Evolutionary conservation across 2,329 filamentous ascomycete genomes (phyloP).

Genomic region (Didymella glomerata): DNA sequence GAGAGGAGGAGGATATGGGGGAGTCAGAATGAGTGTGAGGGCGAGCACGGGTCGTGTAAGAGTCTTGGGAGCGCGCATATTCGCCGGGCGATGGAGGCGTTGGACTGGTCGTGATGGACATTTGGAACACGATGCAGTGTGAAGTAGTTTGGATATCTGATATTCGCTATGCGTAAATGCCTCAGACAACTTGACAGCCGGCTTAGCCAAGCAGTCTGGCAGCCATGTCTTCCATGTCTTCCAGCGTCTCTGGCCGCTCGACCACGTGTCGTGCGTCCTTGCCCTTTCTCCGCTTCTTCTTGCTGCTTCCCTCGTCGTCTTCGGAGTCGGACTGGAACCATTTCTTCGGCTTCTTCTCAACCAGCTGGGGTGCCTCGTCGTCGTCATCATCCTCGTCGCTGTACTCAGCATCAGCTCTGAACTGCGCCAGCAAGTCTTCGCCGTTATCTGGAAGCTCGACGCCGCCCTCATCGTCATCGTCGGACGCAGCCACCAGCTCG

Average conservation of each 20-base stretch:
- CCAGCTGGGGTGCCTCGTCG: slow-evolving; percentile 55
- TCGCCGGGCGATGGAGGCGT: slow-evolving; percentile 21
- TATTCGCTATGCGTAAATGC: slow-evolving; percentile 1
- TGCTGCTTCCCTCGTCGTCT: slow-evolving; percentile 54
- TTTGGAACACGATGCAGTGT: background rate
- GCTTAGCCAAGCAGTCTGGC: slow-evolving; percentile 69
- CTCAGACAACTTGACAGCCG: slow-evolving; percentile 12
- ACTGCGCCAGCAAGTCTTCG: slow-evolving; percentile 55
- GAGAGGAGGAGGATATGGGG: slow-evolving; percentile 36
- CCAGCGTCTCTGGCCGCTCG: slow-evolving; percentile 78
- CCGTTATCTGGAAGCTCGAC: slow-evolving; percentile 43
- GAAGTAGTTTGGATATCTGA: slow-evolving; percentile 7
- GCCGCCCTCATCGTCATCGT: slow-evolving; percentile 33
- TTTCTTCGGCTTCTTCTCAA: slow-evolving; percentile 74
- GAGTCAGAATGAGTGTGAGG: slow-evolving; percentile 5
- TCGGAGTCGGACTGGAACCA: slow-evolving; percentile 77
- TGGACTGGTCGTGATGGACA: slow-evolving; percentile 26
- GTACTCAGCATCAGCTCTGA: slow-evolving; percentile 53
- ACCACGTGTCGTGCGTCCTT: slow-evolving; percentile 63
- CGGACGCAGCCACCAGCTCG: slow-evolving; percentile 54
- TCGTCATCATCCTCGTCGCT: slow-evolving; percentile 55
- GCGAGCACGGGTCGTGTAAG: slow-evolving; percentile 21
- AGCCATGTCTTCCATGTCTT: slow-evolving; percentile 80
- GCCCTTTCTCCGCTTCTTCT: slow-evolving; percentile 56
- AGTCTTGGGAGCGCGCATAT: slow-evolving; percentile 29